Evolutionary conservation across 176 grass and related monocot genomes (phyloP).

Genomic region (Triticum dicoccoides): DNA sequence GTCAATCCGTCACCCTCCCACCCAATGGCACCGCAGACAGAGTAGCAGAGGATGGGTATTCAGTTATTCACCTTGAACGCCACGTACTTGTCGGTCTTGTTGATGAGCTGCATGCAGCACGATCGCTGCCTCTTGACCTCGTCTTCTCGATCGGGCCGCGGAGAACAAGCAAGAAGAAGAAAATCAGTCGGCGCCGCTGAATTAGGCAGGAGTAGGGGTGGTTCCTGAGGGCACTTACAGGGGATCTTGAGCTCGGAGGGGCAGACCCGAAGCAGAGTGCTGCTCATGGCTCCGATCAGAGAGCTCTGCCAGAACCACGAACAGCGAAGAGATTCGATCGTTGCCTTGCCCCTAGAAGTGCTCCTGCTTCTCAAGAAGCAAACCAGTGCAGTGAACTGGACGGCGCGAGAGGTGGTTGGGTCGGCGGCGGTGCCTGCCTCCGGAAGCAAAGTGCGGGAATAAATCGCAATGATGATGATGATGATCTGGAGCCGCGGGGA

Average conservation of each 20-base stretch:
- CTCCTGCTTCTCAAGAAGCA: constrained; percentile 5
- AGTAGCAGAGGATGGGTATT: background rate
- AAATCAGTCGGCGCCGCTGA: constrained; percentile 1
- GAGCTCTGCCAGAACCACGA: background rate
- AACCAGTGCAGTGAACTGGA: constrained; percentile 17
- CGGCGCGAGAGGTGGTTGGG: constrained; percentile 12
- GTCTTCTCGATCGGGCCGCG: constrained; percentile 30
- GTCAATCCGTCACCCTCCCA: background rate
- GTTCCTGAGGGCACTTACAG: constrained; percentile 44
- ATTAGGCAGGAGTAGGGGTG: background rate
- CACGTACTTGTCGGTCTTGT: constrained; percentile 68
- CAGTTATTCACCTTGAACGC: constrained; percentile 67
- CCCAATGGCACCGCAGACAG: background rate
- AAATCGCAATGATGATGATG: constrained; percentile 34
- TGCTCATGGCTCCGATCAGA: constrained; percentile 39
- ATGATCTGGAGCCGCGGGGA: constrained; percentile 18
- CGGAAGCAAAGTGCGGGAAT: constrained; percentile 42
- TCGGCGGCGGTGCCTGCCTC: constrained; percentile 30
- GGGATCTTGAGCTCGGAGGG: constrained; percentile 87
- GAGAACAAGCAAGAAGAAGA: background rate
- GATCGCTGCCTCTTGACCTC: constrained; percentile 78
- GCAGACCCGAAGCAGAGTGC: constrained; percentile 65
- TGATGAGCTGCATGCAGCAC: constrained; percentile 77
- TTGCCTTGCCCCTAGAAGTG: background rate
- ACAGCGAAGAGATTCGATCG: background rate